Evolutionary conservation across 148 eudicot genomes (phyloP).

Genomic region (Rheum nobile): DNA sequence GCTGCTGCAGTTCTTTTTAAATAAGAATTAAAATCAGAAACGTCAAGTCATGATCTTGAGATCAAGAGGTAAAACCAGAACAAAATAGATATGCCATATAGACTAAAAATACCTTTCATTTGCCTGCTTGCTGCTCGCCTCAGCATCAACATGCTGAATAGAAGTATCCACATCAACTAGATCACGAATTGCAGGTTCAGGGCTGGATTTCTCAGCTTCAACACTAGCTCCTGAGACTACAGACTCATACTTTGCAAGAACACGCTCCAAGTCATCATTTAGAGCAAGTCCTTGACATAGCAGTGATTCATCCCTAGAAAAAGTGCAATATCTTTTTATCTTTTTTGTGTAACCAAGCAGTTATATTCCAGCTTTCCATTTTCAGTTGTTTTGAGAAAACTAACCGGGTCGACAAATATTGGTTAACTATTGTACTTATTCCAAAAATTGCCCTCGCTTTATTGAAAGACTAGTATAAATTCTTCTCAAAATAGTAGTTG

Average conservation of each 20-base stretch:
- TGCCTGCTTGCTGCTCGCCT: conserved; percentile 50
- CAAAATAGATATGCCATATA: not conserved
- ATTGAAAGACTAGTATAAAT: not conserved
- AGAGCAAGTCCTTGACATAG: conserved; percentile 86
- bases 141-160: conserved; percentile 46
- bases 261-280: conserved; percentile 88
- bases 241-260: conserved; percentile 75
- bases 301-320: conserved; percentile 74
- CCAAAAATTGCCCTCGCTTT: not conserved
- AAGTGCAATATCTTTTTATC: not conserved
- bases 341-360: not conserved
- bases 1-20: not conserved
- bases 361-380: not conserved
- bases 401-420: not conserved
- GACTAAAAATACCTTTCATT: conserved; percentile 39
- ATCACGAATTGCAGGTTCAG: conserved; percentile 39
- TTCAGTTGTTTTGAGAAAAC: not conserved
- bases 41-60: not conserved
- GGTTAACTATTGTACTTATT: not conserved
- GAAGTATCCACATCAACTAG: conserved; percentile 51
- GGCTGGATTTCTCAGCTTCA: conserved; percentile 31
- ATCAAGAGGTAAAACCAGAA: not conserved
- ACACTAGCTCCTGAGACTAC: conserved; percentile 43
- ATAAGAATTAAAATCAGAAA: not conserved
- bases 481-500: not conserved